Evolutionary conservation across 345 rosid genomes (phyloP).

Genomic region (Bretschneidera sinensis): DNA sequence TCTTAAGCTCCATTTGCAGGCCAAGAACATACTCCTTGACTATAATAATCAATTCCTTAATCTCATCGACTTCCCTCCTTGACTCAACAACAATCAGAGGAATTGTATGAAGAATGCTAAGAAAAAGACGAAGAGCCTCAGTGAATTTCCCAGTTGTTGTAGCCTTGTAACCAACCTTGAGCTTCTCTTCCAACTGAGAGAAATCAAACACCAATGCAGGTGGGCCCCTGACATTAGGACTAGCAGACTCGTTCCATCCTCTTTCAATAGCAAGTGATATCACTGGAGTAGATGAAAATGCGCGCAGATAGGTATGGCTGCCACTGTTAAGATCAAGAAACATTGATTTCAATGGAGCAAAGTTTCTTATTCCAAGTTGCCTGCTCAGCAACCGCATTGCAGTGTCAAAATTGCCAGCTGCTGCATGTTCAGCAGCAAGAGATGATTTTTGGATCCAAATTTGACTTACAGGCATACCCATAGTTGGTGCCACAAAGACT

Average conservation of each 20-base stretch:
- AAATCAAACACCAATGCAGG: constrained; percentile 76
- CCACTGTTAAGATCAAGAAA: constrained; percentile 72
- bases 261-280: constrained; percentile 76
- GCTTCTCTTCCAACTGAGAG: constrained; percentile 85
- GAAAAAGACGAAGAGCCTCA: constrained; percentile 73
- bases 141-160: constrained; percentile 73
- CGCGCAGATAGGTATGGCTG: constrained; percentile 77
- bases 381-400: constrained; percentile 87
- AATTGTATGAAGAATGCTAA: constrained; percentile 81
- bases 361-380: constrained; percentile 87
- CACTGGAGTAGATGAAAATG: constrained; percentile 74
- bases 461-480: constrained; percentile 85
- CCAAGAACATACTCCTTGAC: constrained; percentile 87
- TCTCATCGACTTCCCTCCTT: constrained; percentile 97
- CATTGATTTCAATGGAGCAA: constrained; percentile 63
- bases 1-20: constrained; percentile 73
- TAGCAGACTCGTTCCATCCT: constrained; percentile 73
- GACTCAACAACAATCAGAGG: constrained; percentile 89
- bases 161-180: constrained; percentile 85
- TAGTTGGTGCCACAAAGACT: constrained; percentile 75
- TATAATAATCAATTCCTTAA: constrained; percentile 69
- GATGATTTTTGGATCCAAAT: constrained; percentile 87
- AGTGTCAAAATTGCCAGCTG: constrained; percentile 89
- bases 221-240: constrained; percentile 80
- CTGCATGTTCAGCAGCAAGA: constrained; percentile 89